phyloP scores from a whole-genome alignment of 345 rosid species.

The Eucalyptus leucophloia region DNA sequence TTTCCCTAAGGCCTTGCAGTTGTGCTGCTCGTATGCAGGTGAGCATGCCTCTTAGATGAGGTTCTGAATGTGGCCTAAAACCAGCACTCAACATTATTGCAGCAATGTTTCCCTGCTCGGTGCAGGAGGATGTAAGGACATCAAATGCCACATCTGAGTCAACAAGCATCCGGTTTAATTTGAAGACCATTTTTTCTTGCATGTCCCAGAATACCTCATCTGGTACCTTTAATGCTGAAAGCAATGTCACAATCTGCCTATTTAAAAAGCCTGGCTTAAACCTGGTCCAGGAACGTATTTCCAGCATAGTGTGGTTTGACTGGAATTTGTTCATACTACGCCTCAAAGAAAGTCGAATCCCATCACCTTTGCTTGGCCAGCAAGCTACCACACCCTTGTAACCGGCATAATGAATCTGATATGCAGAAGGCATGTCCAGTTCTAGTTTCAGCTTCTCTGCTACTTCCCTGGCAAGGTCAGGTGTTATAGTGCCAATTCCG shows the following conservation, averaged over 20 bases:
- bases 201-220: conserved; percentile 67
- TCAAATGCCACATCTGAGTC: conserved; percentile 78
- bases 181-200: conserved; percentile 57
- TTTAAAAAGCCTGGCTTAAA: conserved; percentile 91
- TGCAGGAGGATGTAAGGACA: conserved; percentile 67
- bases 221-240: conserved; percentile 47
- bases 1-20: conserved; percentile 80
- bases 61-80: conserved; percentile 64
- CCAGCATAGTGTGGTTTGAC: conserved; percentile 57
- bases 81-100: conserved; percentile 94
- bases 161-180: conserved; percentile 47
- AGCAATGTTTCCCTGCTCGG: conserved; percentile 64
- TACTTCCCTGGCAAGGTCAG: conserved; percentile 74
- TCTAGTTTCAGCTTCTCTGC: conserved; percentile 58
- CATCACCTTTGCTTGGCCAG: conserved; percentile 70
- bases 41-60: conserved; percentile 80
- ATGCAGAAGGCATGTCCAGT: conserved; percentile 47
- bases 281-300: conserved; percentile 86
- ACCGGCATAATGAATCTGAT: conserved; percentile 89
- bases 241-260: conserved; percentile 77
- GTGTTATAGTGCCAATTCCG: conserved; percentile 78
- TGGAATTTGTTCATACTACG: conserved; percentile 64
- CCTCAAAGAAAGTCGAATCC: conserved; percentile 53
- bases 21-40: conserved; percentile 80
- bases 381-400: conserved; percentile 87